Evolutionary conservation across 352 stramenopile genomes (phyloP), one percentile per base, ranked within the genome.

Genomic region (Phytophthora fragariaefolia): DNA sequence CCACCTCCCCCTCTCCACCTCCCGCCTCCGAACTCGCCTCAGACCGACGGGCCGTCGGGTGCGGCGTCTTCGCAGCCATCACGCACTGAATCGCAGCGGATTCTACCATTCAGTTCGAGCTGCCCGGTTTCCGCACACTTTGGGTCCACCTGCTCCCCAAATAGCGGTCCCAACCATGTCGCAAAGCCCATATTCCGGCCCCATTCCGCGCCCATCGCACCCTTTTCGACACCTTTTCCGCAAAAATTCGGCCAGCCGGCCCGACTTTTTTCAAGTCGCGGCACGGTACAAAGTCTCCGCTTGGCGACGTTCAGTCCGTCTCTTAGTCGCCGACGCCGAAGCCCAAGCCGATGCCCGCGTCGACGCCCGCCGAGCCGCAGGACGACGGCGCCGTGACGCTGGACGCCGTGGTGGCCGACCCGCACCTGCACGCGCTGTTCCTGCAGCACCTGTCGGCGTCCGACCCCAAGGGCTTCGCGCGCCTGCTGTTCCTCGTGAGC

Each of bases 401-500:
- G 0, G 79, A 92, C 38, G 76, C 89, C 43, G 86, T 95, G 17
- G 82, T 93, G 18, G 75, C 77, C 27, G 87, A 95, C 61, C 76
- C 87, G 56, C 83, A 93, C 54, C 77, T 93, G 38, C 87, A 95
- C 69, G 82, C 85, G 32, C 61, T 90, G 48, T 95, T 92, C 70
- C 83, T 95, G 30, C 81, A 93, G 79, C 80, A 93, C 54, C 77
- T 93, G 15, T 92, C 85, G 15, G 46, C 52, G 12, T 60, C 75
- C 26, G 82, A 95, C 71, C 77, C 77, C 64, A 92, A 88, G 54
- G 79, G 68, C 23, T 95, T 95, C 60, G 83, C 87, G 36, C 87
- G 83, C 4, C 67, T 95, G 34, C 71, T 95, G 38, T 95, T 95
- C 52, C 76, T 95, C n/a, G 87, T 95, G 58, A 94, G 85, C 43